Evolutionary conservation across 2,329 filamentous ascomycete genomes (phyloP).

Genomic region (Tolypocladium tundrense): DNA sequence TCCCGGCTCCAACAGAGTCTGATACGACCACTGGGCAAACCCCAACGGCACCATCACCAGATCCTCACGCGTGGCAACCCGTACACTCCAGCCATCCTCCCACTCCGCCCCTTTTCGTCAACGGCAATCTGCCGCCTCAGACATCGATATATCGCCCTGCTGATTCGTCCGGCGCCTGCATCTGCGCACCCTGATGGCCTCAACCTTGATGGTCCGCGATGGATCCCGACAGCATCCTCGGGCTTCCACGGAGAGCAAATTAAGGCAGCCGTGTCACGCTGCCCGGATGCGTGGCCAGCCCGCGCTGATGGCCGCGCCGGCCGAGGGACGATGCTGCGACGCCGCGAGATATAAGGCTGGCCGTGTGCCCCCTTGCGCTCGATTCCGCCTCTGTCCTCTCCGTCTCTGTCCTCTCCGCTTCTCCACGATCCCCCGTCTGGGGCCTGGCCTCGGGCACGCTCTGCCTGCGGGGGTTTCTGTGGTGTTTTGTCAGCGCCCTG

Average conservation of each 20-base stretch:
- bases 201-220: neutral
- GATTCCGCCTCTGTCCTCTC: too few relatives aligned
- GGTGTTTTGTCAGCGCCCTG: neutral
- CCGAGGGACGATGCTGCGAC: neutral
- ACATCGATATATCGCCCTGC: too few relatives aligned
- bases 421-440: neutral
- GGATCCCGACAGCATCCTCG: neutral
- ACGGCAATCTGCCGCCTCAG: too few relatives aligned
- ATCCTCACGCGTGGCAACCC: too few relatives aligned
- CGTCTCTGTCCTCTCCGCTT: neutral
- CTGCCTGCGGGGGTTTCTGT: neutral
- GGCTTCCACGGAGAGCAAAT: neutral
- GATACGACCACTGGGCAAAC: too few relatives aligned
- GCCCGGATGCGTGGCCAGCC: neutral
- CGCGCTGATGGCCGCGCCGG: neutral
- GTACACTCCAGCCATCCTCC: too few relatives aligned
- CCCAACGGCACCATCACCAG: too few relatives aligned
- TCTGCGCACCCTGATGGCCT: neutral
- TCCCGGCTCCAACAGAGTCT: too few relatives aligned
- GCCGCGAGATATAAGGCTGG: neutral
- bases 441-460: too few relatives aligned
- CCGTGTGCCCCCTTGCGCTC: neutral
- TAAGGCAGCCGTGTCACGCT: neutral
- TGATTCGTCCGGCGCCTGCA: neutral
- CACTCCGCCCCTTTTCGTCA: too few relatives aligned